These are phyloP conservation scores for Aspergillus puulaauensis DNA, from an alignment of 2,329 filamentous ascomycete species.

Conservation along the genomic window DNA sequence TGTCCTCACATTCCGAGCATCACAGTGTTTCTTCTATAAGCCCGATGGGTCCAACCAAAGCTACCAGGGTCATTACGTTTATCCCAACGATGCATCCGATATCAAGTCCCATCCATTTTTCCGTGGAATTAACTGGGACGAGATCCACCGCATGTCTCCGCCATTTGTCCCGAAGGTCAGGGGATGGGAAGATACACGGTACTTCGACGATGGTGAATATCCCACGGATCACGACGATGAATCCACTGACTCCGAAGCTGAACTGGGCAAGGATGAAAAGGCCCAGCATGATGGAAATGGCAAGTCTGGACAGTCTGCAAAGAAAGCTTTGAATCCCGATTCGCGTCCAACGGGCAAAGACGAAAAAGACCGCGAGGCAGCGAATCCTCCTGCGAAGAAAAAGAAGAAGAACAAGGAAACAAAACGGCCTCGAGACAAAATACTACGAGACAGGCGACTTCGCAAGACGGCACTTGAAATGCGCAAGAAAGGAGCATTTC, in stretches of 20 bases:
- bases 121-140: slow-evolving; percentile 72
- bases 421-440: slow-evolving; percentile 78
- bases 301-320: slow-evolving; percentile 20
- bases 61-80: slow-evolving; percentile 65
- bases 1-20: slow-evolving; percentile 31
- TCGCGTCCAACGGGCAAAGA: slow-evolving; percentile 19
- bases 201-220: slow-evolving; percentile 80
- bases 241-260: slow-evolving; percentile 14
- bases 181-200: slow-evolving; percentile 72
- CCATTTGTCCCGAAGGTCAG: slow-evolving; percentile 77
- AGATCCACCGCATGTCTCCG: slow-evolving; percentile 67
- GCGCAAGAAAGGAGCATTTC: slow-evolving; percentile 78
- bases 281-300: neutral
- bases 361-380: slow-evolving; percentile 40
- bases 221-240: slow-evolving; percentile 19
- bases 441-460: slow-evolving; percentile 71
- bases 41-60: slow-evolving; percentile 36
- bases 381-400: slow-evolving; percentile 8
- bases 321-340: neutral
- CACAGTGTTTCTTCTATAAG: slow-evolving; percentile 31
- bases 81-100: slow-evolving; percentile 79
- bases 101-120: slow-evolving; percentile 92
- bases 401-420: slow-evolving; percentile 61
- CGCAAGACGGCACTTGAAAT: slow-evolving; percentile 71
- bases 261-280: slow-evolving; percentile 5